Evolutionary conservation across 495 filamentous ascomycete species (phyloP).

Genomic region (Penicillium chermesinum): DNA sequence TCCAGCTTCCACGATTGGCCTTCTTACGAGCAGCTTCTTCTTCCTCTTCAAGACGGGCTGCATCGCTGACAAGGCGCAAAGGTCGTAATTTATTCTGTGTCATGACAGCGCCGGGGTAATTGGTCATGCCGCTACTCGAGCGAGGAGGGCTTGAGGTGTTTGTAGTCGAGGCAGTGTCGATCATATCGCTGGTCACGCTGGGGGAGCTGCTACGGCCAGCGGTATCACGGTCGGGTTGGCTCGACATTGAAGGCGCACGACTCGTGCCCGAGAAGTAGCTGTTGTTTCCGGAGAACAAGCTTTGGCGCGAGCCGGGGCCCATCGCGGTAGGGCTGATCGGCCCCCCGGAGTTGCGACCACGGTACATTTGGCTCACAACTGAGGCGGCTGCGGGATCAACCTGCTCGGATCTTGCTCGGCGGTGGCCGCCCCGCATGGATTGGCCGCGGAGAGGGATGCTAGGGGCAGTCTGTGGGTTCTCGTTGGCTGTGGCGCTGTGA

Average conservation of each 20-base stretch:
- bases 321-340: slow-evolving; percentile 48
- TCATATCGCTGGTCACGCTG: slow-evolving; percentile 56
- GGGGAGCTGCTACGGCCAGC: slow-evolving; percentile 50
- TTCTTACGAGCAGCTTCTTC: slow-evolving; percentile 51
- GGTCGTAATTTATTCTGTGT: slow-evolving; percentile 78
- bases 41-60: slow-evolving; percentile 36
- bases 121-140: slow-evolving; percentile 50
- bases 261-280: slow-evolving; percentile 42
- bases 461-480: slow-evolving; percentile 76
- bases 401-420: slow-evolving; percentile 67
- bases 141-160: slow-evolving; percentile 53
- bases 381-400: slow-evolving; percentile 55
- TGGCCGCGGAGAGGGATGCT: slow-evolving; percentile 73
- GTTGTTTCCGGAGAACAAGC: slow-evolving; percentile 38
- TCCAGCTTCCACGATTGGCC: slow-evolving; percentile 59
- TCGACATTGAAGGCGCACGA: slow-evolving; percentile 44
- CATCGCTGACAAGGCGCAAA: slow-evolving; percentile 67
- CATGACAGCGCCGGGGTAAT: slow-evolving; percentile 54
- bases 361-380: slow-evolving; percentile 82
- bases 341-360: slow-evolving; percentile 56
- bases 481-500: slow-evolving; percentile 39
- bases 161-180: slow-evolving; percentile 42
- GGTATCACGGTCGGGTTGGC: slow-evolving; percentile 40
- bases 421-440: slow-evolving; percentile 55
- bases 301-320: slow-evolving; percentile 42